These are phyloP conservation scores for Astrothelium subdiscretum DNA, from an alignment of 495 filamentous ascomycete species.

Conservation along the genomic window DNA sequence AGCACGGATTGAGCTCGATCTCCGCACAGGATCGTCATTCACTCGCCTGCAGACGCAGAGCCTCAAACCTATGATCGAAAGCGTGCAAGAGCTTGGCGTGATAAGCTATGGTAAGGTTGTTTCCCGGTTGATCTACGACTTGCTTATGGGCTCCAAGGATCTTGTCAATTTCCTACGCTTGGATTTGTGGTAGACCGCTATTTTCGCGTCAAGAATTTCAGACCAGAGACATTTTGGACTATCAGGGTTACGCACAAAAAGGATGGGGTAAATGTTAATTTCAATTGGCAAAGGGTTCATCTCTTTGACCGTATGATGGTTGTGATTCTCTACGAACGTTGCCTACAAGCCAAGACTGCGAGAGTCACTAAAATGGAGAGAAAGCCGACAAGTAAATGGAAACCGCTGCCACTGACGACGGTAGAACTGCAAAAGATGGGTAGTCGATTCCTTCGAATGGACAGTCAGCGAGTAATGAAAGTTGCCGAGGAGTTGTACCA, in stretches of 20 bases:
- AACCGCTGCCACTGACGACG: conserved; percentile 84
- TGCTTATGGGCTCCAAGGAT: conserved; percentile 29
- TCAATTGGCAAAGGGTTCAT: conserved; percentile 70
- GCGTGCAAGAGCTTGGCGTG: conserved; percentile 40
- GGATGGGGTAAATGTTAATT: conserved; percentile 69
- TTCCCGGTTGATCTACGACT: background rate
- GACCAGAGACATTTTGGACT: conserved; percentile 83
- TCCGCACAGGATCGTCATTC: conserved; percentile 83
- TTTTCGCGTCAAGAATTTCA: conserved; percentile 82
- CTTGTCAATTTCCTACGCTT: conserved; percentile 92
- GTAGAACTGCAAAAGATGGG: conserved; percentile 99
- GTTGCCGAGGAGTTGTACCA: conserved; percentile 85
- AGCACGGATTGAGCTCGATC: conserved; percentile 82
- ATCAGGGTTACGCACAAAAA: conserved; percentile 74
- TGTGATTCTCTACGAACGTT: conserved; percentile 73
- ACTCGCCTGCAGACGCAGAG: conserved; percentile 77
- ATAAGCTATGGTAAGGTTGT: conserved; percentile 67
- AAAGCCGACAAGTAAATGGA: conserved; percentile 90
- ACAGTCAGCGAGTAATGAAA: conserved; percentile 77
- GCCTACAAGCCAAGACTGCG: conserved; percentile 62
- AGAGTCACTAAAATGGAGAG: conserved; percentile 71
- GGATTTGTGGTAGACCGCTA: conserved; percentile 97
- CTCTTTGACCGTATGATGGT: conserved; percentile 82
- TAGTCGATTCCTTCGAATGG: conserved; percentile 70
- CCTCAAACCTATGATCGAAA: conserved; percentile 53